Conservation (phyloP, 78 protist genomes). For the Dictyostelium capitatum region DNA sequence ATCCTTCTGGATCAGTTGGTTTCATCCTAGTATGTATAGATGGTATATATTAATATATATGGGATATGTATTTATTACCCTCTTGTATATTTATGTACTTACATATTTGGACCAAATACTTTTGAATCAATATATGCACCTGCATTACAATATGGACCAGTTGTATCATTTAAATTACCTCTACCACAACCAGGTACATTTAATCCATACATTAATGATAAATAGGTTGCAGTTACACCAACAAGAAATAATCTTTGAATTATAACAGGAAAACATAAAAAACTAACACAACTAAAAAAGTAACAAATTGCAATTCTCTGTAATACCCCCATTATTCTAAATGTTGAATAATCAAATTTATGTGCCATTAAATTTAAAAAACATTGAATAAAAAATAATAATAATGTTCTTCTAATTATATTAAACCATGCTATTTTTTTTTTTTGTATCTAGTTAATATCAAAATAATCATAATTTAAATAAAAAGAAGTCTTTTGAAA, state of each 20-base stretch:
- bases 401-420: slow-evolving; percentile 74
- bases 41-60: no score
- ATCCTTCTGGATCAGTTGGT: slow-evolving; percentile 80
- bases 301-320: slow-evolving; percentile 79
- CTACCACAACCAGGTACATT: slow-evolving; percentile 69
- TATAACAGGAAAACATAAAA: slow-evolving; percentile 31
- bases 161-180: slow-evolving; percentile 12
- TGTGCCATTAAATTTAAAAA: slow-evolving; percentile 70
- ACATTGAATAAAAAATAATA: slow-evolving; percentile 60
- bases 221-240: slow-evolving; percentile 4
- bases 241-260: slow-evolving; percentile 51
- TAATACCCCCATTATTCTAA: slow-evolving; percentile 79
- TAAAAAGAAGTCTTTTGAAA: no score
- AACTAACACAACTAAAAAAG: slow-evolving; percentile 50
- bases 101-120: slow-evolving; percentile 55
- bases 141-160: slow-evolving; percentile 62
- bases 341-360: slow-evolving; percentile 26
- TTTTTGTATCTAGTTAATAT: neutral
- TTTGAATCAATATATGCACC: slow-evolving; percentile 60
- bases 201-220: slow-evolving; percentile 48
- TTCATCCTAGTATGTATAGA: slow-evolving; percentile 34
- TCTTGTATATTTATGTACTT: no score
- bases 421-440: slow-evolving; percentile 48
- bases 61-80: no score
- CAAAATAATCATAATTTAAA: neutral